Conservation (phyloP, 2,329 filamentous ascomycete genomes). For the Cladosporium halotolerans region DNA sequence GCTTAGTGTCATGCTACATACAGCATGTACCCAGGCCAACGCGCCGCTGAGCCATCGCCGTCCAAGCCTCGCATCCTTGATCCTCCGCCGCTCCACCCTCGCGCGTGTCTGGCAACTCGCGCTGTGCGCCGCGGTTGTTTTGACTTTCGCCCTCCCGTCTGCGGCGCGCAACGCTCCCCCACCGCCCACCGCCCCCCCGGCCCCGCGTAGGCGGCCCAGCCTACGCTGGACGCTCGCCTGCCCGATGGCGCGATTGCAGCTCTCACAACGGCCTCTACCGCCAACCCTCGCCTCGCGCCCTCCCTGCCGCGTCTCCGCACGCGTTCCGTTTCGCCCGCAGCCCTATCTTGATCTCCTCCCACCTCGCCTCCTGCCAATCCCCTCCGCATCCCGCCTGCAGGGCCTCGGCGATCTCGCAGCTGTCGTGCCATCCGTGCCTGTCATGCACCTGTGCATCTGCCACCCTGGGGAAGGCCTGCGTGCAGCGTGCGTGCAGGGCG, state of each 20-base stretch:
- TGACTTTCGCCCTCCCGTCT: background rate
- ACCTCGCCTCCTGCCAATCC: background rate
- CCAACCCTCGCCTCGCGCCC: background rate
- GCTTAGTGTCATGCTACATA: background rate
- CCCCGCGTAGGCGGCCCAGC: too few relatives aligned
- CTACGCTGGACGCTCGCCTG: background rate
- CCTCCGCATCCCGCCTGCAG: background rate
- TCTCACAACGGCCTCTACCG: background rate
- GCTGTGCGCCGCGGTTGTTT: too few relatives aligned
- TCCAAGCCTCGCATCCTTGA: too few relatives aligned
- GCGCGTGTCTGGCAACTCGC: too few relatives aligned
- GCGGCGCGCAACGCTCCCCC: constrained; percentile 9
- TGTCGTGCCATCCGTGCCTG: constrained; percentile 10
- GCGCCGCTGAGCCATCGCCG: too few relatives aligned
- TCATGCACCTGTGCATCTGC: constrained; percentile 9
- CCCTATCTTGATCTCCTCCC: background rate
- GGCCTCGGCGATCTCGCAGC: constrained; percentile 7
- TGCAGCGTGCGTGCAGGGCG: too few relatives aligned
- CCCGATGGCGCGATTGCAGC: constrained; percentile 3
- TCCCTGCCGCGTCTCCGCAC: constrained; percentile 3
- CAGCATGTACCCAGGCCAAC: too few relatives aligned
- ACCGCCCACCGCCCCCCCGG: too few relatives aligned
- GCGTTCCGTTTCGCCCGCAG: background rate
- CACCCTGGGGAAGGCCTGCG: background rate
- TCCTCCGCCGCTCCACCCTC: too few relatives aligned